Evolutionary conservation across 495 filamentous ascomycete species (phyloP), one percentile per base, ranked within the genome.

Genomic region (Aspergillus kassunensis): DNA sequence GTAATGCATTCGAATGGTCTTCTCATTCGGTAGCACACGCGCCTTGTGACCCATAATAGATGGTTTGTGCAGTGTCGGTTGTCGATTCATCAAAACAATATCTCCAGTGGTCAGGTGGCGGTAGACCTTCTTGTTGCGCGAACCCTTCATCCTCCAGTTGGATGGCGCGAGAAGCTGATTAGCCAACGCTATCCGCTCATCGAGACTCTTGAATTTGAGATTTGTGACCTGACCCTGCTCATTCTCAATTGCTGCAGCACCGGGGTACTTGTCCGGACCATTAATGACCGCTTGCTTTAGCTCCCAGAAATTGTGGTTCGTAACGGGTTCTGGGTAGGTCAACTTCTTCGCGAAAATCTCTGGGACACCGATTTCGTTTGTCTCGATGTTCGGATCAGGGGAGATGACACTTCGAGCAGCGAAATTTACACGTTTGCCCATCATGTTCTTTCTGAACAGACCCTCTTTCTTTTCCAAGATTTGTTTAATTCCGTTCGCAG

Each of bases 401-500:
- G 92, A 97, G 55, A 99, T 99, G 59, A 99, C 95, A 77, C 86
- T 93, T 65, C 95, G 87, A 45, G 95, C 95, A 49, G 95, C 95
- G 65, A 91, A 97, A 69, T 99, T 97, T 67, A 99, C 95, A 73
- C 95, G 88, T 75, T 99, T 99, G 41, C 95, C 95, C 95, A 99
- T 99, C 92, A 99, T 97, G 73, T 99, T 95, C 79, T 92, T 97
- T 58, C 95, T 79, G 76, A 99, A 97, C 41, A 99, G 72, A 40
- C 95, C 95, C 63, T 99, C 95, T 70, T 99, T 99, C 79, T 97
- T 97, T 70, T 99, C 95, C 13, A 99, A 79, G 60, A 90, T 87
- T 62, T 99, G 95, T 70, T 97, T 99, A 68, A 99, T 95, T 51
- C 95, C 95, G 34, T 70, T 75, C 2, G 74, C 63, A 24, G 67